phyloP scores from a whole-genome alignment of 345 rosid species.

The Clausena lansium region DNA sequence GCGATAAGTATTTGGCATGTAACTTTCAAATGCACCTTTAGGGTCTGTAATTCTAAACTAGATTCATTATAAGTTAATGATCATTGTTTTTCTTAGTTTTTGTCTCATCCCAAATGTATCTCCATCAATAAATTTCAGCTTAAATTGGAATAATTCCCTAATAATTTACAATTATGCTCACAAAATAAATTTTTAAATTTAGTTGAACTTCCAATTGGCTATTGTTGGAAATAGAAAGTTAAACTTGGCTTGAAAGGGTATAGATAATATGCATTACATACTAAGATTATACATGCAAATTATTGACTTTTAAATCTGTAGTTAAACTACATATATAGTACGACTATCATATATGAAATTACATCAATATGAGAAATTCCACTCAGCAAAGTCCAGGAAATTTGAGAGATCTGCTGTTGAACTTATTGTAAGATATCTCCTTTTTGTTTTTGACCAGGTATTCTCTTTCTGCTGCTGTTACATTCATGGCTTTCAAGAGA shows the following conservation, averaged over 20 bases:
- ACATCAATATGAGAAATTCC: not conserved
- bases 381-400: not conserved
- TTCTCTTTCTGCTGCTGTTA: constrained; percentile 88
- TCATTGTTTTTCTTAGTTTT: not conserved
- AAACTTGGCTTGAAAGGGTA: not conserved
- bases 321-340: not conserved
- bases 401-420: not conserved
- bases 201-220: not conserved
- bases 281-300: not conserved
- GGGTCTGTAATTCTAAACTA: not conserved
- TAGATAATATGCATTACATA: not conserved
- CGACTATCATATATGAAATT: not conserved
- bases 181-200: not conserved
- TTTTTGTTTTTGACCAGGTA: constrained; percentile 51
- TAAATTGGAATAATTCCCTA: not conserved
- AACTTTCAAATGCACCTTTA: not conserved
- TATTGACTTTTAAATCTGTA: not conserved
- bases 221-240: not conserved
- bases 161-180: not conserved
- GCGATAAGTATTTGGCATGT: not conserved
- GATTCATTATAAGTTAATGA: not conserved
- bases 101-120: not conserved
- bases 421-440: not conserved
- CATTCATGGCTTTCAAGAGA: constrained; percentile 90
- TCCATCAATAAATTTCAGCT: not conserved